Conservation (phyloP, 1,139 yeast genomes). For the Yamadazyma atmosphaerica region DNA sequence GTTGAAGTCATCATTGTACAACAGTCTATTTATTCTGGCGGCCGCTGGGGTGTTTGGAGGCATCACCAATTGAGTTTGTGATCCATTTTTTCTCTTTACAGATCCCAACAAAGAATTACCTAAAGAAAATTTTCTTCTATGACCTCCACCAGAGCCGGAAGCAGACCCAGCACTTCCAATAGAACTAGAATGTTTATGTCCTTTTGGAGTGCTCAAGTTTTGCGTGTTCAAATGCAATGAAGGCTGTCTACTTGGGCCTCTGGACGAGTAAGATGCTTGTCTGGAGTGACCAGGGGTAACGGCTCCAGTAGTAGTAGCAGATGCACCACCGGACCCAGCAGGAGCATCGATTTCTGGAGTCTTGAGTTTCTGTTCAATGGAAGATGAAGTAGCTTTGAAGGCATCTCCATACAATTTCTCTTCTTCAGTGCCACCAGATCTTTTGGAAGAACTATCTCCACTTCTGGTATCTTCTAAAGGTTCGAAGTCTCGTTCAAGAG, state of each 20-base stretch:
- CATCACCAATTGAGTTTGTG: slow-evolving; percentile 40
- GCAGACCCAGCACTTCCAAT: slow-evolving; percentile 19
- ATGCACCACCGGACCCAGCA: not conserved
- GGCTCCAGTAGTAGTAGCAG: too few species aligned
- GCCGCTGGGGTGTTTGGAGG: slow-evolving; percentile 56
- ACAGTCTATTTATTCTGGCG: slow-evolving; percentile 37
- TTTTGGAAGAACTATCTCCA: slow-evolving; percentile 16
- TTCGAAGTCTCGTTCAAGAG: slow-evolving; percentile 1
- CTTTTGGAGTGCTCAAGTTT: slow-evolving; percentile 17
- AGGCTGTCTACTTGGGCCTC: slow-evolving; percentile 40
- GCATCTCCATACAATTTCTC: slow-evolving; percentile 45
- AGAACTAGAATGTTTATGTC: slow-evolving; percentile 24
- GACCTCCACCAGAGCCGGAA: slow-evolving; percentile 29
- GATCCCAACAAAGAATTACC: slow-evolving; percentile 54
- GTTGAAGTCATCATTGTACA: slow-evolving; percentile 43
- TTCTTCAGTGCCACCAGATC: slow-evolving; percentile 37
- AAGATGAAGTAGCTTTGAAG: slow-evolving; percentile 37
- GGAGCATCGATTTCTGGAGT: slow-evolving; percentile 26
- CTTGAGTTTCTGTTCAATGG: slow-evolving; percentile 25
- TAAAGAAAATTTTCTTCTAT: slow-evolving; percentile 63
- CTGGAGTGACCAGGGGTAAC: slow-evolving; percentile 3
- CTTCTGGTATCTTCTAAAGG: not conserved
- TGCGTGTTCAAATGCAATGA: slow-evolving; percentile 36
- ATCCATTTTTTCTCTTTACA: slow-evolving; percentile 48
- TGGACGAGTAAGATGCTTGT: slow-evolving; percentile 7